Evolutionary conservation across 2,329 filamentous ascomycete genomes (phyloP), one percentile per base, ranked within the genome.

Genomic region (Aspergillus niger): DNA sequence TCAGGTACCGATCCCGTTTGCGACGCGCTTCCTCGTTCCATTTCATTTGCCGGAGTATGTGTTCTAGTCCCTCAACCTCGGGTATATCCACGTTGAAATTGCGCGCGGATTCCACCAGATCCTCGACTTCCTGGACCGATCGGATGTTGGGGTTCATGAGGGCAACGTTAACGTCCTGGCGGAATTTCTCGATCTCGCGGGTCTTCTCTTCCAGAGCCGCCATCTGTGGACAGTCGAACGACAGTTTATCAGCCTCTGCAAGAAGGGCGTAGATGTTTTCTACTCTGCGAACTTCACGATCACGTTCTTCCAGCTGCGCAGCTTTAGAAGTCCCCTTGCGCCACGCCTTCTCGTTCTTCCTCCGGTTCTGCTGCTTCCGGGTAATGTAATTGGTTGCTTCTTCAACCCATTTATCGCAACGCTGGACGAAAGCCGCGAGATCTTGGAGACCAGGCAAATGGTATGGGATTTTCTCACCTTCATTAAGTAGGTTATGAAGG

Each of bases 321-420:
- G 88, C 89, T 76, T 90, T 94, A 55, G 78, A 77, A 68, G 85
- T 86, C 58, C 88, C 85, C 70, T 86, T 89, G 65, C 92, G 90
- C 87, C 90, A 95, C 48, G 86, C 86, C 72, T 92, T 95, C 71
- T 97, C 94, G 76, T 90, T 96, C 79, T 98, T 98, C 63, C 94
- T 91, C 64, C 95, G 90, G 72, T 96, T 96, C 78, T 97, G 94
- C 80, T 97, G 94, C 80, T 99, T 99, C 69, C 95, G 91, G 61
- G 95, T 93, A 71, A 93, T 97, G 81, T 96, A 99, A 73, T 91
- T 93, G 71, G 91, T 95, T 66, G 95, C 95, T 79, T 98, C 94
- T 71, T 98, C 95, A 64, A 97, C 92, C 91, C 96, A 97, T 74
- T 96, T 92, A 76, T 97, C 96, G 81, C 95, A 98, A 71, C 91